phyloP scores from a whole-genome alignment of 208 protist genomes.

The Leishmania tropica region DNA sequence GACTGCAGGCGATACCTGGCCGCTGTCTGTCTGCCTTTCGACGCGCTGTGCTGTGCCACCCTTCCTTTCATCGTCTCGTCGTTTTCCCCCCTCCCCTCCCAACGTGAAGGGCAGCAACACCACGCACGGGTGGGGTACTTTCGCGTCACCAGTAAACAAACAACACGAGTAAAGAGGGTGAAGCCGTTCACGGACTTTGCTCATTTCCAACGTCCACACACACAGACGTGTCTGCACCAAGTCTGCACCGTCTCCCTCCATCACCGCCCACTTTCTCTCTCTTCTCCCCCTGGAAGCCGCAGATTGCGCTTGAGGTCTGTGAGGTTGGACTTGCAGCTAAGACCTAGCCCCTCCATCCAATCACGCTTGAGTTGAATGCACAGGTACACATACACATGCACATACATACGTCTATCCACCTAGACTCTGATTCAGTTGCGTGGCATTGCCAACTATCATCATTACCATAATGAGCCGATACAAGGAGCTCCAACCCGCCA shows the following conservation, averaged over 20 bases:
- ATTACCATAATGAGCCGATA: slow-evolving; percentile 42
- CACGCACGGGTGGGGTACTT: neutral
- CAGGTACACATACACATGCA: too few species aligned
- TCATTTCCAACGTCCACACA: neutral
- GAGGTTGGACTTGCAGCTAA: neutral
- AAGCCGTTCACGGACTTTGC: neutral
- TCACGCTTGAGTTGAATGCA: neutral
- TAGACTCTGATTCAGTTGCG: neutral
- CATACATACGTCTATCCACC: neutral
- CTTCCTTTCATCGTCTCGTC: neutral
- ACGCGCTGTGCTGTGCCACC: neutral
- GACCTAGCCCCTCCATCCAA: neutral
- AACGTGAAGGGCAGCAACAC: neutral
- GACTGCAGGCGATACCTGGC: neutral
- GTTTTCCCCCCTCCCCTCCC: neutral
- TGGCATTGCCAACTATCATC: neutral
- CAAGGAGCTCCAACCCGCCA: slow-evolving; percentile 46
- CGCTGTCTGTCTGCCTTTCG: neutral
- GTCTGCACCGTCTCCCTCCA: neutral
- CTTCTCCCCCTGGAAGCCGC: neutral
- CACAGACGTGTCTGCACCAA: neutral
- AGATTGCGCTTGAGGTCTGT: neutral
- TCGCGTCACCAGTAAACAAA: neutral
- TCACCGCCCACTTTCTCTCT: neutral
- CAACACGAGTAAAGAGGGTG: neutral